Conservation (phyloP, 257 asterid genomes). For the Leonotis leonurus region DNA sequence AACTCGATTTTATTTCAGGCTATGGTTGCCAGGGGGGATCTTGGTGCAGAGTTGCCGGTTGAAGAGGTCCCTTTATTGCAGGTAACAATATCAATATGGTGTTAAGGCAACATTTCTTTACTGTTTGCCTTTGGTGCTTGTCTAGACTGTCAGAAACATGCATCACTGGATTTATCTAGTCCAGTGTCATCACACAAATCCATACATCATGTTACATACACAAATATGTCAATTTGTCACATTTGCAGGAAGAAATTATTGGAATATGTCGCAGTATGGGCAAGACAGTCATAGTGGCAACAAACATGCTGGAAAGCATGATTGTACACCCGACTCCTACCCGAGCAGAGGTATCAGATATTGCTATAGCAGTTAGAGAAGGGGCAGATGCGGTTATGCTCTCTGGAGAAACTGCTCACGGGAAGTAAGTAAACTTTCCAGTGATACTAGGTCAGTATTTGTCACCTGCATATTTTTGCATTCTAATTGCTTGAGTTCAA, state of each 20-base stretch:
- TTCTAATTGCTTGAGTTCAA: background rate
- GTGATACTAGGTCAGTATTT: background rate
- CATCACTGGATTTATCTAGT: background rate
- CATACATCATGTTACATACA: background rate
- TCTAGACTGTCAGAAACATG: background rate
- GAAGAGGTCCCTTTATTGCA: conserved; percentile 96
- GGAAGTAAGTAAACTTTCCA: conserved; percentile 55
- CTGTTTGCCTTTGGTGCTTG: background rate
- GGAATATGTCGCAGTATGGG: conserved; percentile 88
- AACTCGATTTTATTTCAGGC: conserved; percentile 43
- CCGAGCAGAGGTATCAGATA: conserved; percentile 96
- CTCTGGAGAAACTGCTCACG: conserved; percentile 99
- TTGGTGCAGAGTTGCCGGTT: conserved; percentile 90
- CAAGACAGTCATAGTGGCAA: conserved; percentile 93
- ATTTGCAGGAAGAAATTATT: conserved; percentile 83
- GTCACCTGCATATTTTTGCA: background rate
- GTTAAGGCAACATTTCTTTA: background rate
- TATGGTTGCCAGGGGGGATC: conserved; percentile 99
- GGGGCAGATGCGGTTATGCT: conserved; percentile 98
- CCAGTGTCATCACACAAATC: background rate
- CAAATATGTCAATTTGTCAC: background rate
- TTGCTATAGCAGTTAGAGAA: conserved; percentile 89
- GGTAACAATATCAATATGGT: conserved; percentile 30
- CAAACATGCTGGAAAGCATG: conserved; percentile 99
- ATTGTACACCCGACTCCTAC: conserved; percentile 96